A percentile compares a stretch with the other conserved stretches of the same genome.
These are phyloP conservation scores for Suillus lakei DNA, from an alignment of 768 basidiomycete species.

Conservation along the genomic window DNA sequence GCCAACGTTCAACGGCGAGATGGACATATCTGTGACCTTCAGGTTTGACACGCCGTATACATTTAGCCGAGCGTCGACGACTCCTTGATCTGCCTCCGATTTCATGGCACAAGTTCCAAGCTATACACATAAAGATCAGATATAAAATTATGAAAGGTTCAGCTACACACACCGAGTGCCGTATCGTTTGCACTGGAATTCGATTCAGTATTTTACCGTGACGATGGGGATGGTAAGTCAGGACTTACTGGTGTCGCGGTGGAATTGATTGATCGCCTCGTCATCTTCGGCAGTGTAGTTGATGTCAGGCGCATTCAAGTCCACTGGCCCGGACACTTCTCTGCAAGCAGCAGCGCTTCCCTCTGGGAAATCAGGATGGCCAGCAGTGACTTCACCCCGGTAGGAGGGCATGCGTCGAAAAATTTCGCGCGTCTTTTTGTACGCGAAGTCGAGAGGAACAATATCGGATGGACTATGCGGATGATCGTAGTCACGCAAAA, in stretches of 20 bases:
- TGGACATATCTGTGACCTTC: constrained; percentile 61
- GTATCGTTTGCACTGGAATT: constrained; percentile 30
- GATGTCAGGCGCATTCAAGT: constrained; percentile 34
- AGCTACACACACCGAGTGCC: constrained; percentile 34
- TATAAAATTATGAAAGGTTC: background rate
- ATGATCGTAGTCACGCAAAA: background rate
- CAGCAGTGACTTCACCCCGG: constrained; percentile 37
- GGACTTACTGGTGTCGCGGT: constrained; percentile 21
- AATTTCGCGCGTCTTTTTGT: constrained; percentile 32
- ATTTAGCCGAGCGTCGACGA: constrained; percentile 64
- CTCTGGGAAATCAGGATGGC: constrained; percentile 27
- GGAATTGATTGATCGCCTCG: constrained; percentile 35
- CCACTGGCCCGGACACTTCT: constrained; percentile 21
- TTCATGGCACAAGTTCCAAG: constrained; percentile 75
- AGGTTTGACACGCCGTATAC: constrained; percentile 64
- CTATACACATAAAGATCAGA: constrained; percentile 31
- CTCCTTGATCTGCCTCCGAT: constrained; percentile 57
- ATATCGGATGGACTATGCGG: constrained; percentile 28
- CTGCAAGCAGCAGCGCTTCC: constrained; percentile 33
- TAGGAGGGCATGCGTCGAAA: constrained; percentile 46
- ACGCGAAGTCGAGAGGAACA: constrained; percentile 28
- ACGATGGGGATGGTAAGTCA: background rate
- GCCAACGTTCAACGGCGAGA: constrained; percentile 42
- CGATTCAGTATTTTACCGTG: background rate
- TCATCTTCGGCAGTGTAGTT: constrained; percentile 40